Evolutionary conservation across 441 rosid genomes (phyloP), one percentile per base, ranked within the genome.

Genomic region (Viola pubescens): DNA sequence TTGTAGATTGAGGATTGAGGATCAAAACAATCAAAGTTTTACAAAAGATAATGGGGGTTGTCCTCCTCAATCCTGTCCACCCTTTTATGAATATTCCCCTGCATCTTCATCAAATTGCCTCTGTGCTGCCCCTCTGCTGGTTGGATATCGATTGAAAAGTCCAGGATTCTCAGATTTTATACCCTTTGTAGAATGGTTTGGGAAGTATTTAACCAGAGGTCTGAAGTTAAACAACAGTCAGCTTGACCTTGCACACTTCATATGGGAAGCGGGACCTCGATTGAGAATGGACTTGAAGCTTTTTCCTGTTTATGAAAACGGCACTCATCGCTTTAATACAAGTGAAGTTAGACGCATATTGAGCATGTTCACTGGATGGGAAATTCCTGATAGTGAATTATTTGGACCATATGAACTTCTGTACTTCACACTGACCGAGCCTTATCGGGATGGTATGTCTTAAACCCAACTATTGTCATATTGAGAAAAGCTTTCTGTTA

Each of bases 401-500:
- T 94, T 85, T 75, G 99, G 99, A 50, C 97, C 99, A 44, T 94
- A 89, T 56, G 99, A 94, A 73, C 95, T 94, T 68, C 67, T 94
- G 66, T 66, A 69, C 75, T 78, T 86, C 80, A 75, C 71, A 65
- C 75, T 94, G 64, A 64, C 70, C 79, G 87, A 60, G 1, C 79
- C 84, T 41, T 94, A 94, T 71, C 40, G 1, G 61, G 64, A 80
- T 62, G 94, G 99, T 94, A 58, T 56, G 92, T 86, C 64, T 65
- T 64, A 16, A 7, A 64, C 67, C 68, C 71, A 54, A 6, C 46
- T 44, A 37, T 4, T 48, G 16, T 52, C 48, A 43, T 44, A 52
- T 48, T 41, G 39, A 42, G 42, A 64, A 41, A 34, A 40, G 46
- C 12, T 38, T 4, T 16, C 61, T 39, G 37, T 37, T 61, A 11